Percentiles rank a stretch among this genome's conserved stretches.
Conservation (phyloP, 169 alveolate species). For the Sarcocystis neurona region DNA sequence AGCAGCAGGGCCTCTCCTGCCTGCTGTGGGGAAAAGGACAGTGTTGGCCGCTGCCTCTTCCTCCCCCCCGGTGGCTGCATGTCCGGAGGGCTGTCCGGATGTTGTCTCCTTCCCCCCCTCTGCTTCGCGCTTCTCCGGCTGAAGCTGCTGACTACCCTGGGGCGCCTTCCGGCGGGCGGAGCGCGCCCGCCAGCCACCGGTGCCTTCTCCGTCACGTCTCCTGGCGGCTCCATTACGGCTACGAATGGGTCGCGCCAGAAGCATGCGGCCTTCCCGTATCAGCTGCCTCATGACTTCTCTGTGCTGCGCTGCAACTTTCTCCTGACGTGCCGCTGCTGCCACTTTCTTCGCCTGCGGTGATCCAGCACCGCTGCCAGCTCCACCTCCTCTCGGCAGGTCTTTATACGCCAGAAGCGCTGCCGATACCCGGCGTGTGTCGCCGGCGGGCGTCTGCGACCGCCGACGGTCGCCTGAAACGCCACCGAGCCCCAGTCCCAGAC, state of each 20-base stretch:
- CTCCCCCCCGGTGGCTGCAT: background rate
- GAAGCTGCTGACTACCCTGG: background rate
- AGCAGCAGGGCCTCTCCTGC: background rate
- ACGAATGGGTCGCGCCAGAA: background rate
- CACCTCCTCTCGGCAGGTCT: background rate
- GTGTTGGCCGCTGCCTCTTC: background rate
- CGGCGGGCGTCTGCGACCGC: too few species aligned
- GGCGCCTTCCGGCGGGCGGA: background rate
- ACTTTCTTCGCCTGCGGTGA: background rate
- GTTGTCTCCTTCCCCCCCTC: background rate
- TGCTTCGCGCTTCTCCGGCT: background rate
- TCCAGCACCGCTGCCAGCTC: background rate
- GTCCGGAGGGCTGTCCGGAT: too few species aligned
- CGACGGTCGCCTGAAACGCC: background rate
- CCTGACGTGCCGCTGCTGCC: background rate
- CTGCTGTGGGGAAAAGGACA: background rate
- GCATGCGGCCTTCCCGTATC: background rate
- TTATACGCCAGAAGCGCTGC: slow-evolving; percentile 4
- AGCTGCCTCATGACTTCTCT: slow-evolving; percentile 14
- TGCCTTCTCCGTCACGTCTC: background rate
- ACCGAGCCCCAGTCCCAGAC: background rate
- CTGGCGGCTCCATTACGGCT: background rate
- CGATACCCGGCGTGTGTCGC: background rate
- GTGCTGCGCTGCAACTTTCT: background rate
- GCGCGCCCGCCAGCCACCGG: background rate